phyloP scores from a whole-genome alignment of 2,329 filamentous ascomycete genomes.

The Phialophora tarda region DNA sequence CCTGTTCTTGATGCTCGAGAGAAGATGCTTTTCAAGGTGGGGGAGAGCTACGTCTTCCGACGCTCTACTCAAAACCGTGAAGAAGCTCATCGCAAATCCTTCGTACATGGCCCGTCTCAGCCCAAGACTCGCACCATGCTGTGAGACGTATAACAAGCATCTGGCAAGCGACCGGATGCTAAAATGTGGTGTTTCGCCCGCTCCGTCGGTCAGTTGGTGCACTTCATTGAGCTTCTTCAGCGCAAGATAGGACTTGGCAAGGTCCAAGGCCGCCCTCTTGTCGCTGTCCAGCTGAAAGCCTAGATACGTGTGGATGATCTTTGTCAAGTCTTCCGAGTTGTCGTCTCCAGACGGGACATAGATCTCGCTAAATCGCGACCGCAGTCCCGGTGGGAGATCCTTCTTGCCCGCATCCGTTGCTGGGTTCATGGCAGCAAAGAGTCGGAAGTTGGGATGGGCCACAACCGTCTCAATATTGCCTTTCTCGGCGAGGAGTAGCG shows the following conservation, averaged over 20 bases:
- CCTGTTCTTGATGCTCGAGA: conserved; percentile 71
- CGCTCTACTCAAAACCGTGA: conserved; percentile 81
- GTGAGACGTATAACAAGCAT: conserved; percentile 83
- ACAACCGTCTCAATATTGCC: conserved; percentile 88
- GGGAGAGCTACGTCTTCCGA: conserved; percentile 81
- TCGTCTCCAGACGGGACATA: conserved; percentile 91
- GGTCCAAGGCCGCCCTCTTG: conserved; percentile 75
- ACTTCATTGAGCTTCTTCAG: conserved; percentile 81
- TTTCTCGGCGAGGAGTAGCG: conserved; percentile 87
- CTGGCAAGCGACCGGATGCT: conserved; percentile 92
- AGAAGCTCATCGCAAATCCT: conserved; percentile 97
- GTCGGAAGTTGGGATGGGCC: conserved; percentile 89
- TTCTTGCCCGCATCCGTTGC: conserved; percentile 97
- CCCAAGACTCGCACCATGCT: conserved; percentile 82
- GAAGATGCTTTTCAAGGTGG: conserved; percentile 78
- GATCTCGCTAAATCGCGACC: conserved; percentile 92
- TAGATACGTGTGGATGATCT: conserved; percentile 87
- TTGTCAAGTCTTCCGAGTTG: conserved; percentile 82
- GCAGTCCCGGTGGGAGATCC: conserved; percentile 84
- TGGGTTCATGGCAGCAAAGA: conserved; percentile 99
- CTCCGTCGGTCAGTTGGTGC: conserved; percentile 89
- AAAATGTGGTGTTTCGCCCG: conserved; percentile 95
- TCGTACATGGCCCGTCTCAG: conserved; percentile 86
- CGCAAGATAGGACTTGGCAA: conserved; percentile 84
- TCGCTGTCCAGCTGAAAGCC: conserved; percentile 73